Base-by-base conservation (phyloP, 208 protist genomes). In the Borovskyia barvae region DNA sequence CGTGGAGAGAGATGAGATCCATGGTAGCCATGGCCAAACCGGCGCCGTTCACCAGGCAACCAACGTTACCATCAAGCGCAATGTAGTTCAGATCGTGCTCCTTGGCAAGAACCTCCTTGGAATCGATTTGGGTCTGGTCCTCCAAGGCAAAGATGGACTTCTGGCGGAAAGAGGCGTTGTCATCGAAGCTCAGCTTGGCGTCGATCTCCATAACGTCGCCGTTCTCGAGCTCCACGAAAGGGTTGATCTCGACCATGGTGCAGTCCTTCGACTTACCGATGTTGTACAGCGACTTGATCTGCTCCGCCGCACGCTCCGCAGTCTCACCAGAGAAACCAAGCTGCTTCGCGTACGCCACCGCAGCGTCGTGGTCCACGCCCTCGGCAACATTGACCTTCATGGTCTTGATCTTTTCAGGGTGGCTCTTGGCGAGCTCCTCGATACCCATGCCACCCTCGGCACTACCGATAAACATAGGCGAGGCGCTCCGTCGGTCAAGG, bases 1-100 rank as follows among this genome's bases (percentile, higher is more conserved):
- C 98, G 72, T 98, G 76, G 14, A 99, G 78, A 56, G 98, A 98
- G 67, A 99, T 99, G 72, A 99, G 96, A 68, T 99, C 99, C 98
- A 99, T 99, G 28, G 99, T 99, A 19, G 98, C 98, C 99, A 99
- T 99, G 42, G 98, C 99, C 8, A 99, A 92, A 65, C 97, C 99
- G 24, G 97, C 98, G 68, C 98, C 98, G 68, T 99, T 99, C 40
- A 99, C 98, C 26, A 97, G 83, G 77, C 94, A 97, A 47, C 90
- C 91, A 50, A 99, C 99, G 82, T 98, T 99, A 57, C 99, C 99
- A 64, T 99, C 97, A 19, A 99, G 88, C 46, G 94, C 98, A 72
- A 99, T 98, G 84, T 99, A 99, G 90, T 99, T 99, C 35, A 99
- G 88, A 66, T 98, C 96, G 66, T 88, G 86, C 84, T 99, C 87